A percentile compares a stretch with the other conserved stretches of the same genome.
These are phyloP conservation scores for Balamuthia mandrillaris DNA, from an alignment of 208 protist genomes.

Conservation along the genomic window DNA sequence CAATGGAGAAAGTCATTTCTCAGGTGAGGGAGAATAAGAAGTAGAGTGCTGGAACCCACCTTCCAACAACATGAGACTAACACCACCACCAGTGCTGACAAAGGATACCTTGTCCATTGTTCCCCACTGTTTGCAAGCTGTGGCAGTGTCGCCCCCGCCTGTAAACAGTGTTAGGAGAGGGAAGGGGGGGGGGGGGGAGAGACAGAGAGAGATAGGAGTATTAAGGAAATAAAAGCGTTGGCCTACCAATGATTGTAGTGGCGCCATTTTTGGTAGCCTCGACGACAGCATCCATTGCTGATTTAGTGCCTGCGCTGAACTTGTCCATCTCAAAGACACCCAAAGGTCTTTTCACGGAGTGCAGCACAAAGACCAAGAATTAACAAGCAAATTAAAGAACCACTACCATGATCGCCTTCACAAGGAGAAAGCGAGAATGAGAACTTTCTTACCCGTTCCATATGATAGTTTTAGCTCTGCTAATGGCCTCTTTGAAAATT, in stretches of 20 bases:
- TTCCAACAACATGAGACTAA: conserved; percentile 98
- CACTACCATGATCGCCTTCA: too few species aligned
- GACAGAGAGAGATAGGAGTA: background rate
- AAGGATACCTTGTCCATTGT: conserved; percentile 90
- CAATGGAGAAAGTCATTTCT: too few species aligned
- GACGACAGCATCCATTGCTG: conserved; percentile 62
- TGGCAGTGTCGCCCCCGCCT: conserved; percentile 97
- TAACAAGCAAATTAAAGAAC: conserved; percentile 21
- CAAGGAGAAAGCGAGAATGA: background rate
- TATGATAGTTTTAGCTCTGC: conserved; percentile 85
- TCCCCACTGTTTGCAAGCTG: conserved; percentile 83
- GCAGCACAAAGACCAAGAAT: background rate
- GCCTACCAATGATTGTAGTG: conserved; percentile 74
- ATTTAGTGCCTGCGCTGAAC: conserved; percentile 87
- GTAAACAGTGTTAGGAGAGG: background rate
- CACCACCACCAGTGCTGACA: conserved; percentile 98
- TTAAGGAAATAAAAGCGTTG: background rate
- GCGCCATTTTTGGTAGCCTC: conserved; percentile 79
- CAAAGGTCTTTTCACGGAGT: conserved; percentile 69
- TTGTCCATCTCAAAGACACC: conserved; percentile 96
- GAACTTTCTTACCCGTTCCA: conserved; percentile 85
- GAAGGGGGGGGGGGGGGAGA: background rate
- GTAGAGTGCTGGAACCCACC: too few species aligned
- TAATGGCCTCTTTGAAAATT: conserved; percentile 78
- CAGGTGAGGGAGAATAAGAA: too few species aligned